A percentile compares a stretch with the other conserved stretches of the same genome.
phyloP scores from a whole-genome alignment of 306 rosid genomes.

The Vachellia collinsii region DNA sequence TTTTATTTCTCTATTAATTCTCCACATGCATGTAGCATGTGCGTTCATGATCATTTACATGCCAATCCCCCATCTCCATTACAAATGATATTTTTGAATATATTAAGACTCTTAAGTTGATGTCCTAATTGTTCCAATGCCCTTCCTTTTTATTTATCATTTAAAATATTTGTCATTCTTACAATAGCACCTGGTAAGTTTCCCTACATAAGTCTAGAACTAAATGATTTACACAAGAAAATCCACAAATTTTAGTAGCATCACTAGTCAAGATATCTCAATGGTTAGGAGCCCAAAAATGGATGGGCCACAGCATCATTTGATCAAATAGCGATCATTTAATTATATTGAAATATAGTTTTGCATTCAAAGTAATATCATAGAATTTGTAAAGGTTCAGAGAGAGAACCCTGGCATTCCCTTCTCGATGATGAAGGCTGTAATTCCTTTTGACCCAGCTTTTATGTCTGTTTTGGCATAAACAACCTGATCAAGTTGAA shows the following conservation, averaged over 20 bases:
- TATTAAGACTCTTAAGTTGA: neutral
- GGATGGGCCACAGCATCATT: slow-evolving; percentile 6
- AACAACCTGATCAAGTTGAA: slow-evolving; percentile 72
- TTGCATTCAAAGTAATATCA: slow-evolving; percentile 21
- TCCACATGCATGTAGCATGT: neutral
- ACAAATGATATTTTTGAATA: neutral
- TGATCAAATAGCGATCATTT: slow-evolving; percentile 7
- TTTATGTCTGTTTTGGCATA: slow-evolving; percentile 84
- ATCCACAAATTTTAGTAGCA: slow-evolving; percentile 30
- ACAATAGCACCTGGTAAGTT: slow-evolving; percentile 5
- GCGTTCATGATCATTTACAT: slow-evolving; percentile 2
- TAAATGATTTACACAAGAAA: slow-evolving; percentile 3
- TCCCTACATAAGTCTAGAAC: slow-evolving; percentile 12
- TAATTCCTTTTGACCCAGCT: slow-evolving; percentile 91
- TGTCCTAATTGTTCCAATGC: neutral
- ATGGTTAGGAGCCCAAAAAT: slow-evolving; percentile 24
- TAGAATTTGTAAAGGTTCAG: slow-evolving; percentile 41
- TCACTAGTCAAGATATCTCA: slow-evolving; percentile 4
- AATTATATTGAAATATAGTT: slow-evolving; percentile 15
- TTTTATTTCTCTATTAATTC: too few species aligned
- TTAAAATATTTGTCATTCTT: slow-evolving; percentile 16
- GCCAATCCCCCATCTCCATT: neutral
- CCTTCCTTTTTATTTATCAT: neutral
- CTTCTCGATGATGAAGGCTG: slow-evolving; percentile 94
- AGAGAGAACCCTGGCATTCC: slow-evolving; percentile 85